Evolutionary conservation across 805 yeast species (phyloP), one percentile per base, ranked within the genome.

Genomic region (Starmera pachycereana): DNA sequence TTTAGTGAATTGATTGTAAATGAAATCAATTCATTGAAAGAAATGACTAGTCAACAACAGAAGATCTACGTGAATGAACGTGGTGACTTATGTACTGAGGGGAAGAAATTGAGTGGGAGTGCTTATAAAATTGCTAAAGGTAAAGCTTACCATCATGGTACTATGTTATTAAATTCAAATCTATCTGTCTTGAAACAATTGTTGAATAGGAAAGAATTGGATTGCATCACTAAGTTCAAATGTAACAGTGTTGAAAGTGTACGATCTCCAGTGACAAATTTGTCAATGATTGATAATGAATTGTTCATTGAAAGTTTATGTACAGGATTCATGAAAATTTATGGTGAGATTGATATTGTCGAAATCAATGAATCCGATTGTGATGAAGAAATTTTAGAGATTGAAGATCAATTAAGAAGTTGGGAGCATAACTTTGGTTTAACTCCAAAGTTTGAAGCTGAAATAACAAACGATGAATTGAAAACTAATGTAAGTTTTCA

Each of bases 131-230:
- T 92, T 29, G 79, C 95, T 6, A 71, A 72, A 37, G 89, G 92
- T 0, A 76, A 77, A 49, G 78, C 95, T 7, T 81, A 89, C 48
- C 98, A 92, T 56, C 99, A 92, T 62, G 98, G 97, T 0, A 92
- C 99, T 0, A 85, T 92, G 96, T 66, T 92, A 8, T 63, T 92
- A 19, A 63, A 73, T 40, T 78, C 94, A 33, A 66, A 78, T 32
- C 60, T 92, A 22, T 67, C 66, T n/a, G 60, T 68, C 1, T 65
- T 92, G 42, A 65, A 78, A 2, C 65, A 73, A n/a, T 56, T 86
- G 12, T 64, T 92, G 43, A 69, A 71, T 30, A 63, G 78, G 12
- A 70, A 67, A 34, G 58, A 61, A 10, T 45, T 60, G 1, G 48
- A 58, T 4, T 76, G 75, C 0, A 43, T 48, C 1, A 65, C 80